phyloP scores from a whole-genome alignment of 1,139 yeast genomes.

The Candida sp. region DNA sequence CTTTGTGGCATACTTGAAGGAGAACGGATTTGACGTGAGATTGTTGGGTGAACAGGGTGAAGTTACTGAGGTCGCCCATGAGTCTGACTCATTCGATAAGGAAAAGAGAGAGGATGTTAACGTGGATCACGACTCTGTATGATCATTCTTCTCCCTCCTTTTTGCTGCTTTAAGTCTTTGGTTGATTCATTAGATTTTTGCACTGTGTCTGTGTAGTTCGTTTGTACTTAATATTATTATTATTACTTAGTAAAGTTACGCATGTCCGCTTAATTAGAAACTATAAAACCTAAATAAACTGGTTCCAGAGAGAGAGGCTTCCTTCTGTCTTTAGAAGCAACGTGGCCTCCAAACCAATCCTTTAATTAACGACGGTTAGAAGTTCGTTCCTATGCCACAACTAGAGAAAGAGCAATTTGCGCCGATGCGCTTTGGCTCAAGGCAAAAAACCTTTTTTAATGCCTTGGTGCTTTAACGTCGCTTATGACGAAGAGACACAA shows the following conservation, averaged over 20 bases:
- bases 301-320: background rate
- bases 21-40: slow-evolving; percentile 60
- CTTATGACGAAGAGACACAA: too few relatives aligned
- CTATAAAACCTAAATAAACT: background rate
- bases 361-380: too few relatives aligned
- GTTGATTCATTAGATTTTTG: too few relatives aligned
- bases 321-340: background rate
- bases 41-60: slow-evolving; percentile 40
- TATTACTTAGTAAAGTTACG: background rate
- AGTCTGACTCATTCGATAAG: slow-evolving; percentile 5
- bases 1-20: slow-evolving; percentile 66
- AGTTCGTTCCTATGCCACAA: too few relatives aligned
- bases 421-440: too few relatives aligned
- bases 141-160: background rate
- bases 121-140: background rate
- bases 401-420: too few relatives aligned
- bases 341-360: background rate
- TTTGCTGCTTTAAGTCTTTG: too few relatives aligned
- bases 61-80: slow-evolving; percentile 2
- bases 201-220: background rate
- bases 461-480: too few relatives aligned
- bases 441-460: too few relatives aligned
- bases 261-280: background rate
- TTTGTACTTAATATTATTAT: background rate
- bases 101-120: slow-evolving; percentile 1